A percentile compares a stretch with the other conserved stretches of the same genome.
Evolutionary conservation across 331 rosid genomes (phyloP).

Genomic region (Pyracantha coccinea): DNA sequence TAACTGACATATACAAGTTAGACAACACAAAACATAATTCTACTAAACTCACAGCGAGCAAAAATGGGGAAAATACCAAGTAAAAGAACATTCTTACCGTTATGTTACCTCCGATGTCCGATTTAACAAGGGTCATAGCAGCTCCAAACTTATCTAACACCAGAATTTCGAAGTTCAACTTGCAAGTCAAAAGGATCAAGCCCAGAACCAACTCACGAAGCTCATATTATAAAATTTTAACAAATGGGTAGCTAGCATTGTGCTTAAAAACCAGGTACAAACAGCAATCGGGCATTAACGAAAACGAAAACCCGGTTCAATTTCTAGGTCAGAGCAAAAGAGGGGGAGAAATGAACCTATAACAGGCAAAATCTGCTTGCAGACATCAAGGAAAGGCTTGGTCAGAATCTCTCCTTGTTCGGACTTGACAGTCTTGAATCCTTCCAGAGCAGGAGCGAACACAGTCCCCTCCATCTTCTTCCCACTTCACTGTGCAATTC

Average conservation of each 20-base stretch:
- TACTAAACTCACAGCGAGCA: background rate
- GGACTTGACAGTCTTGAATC: constrained; percentile 57
- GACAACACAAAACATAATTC: background rate
- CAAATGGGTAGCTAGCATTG: background rate
- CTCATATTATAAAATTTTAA: background rate
- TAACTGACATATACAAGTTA: background rate
- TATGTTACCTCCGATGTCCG: constrained; percentile 64
- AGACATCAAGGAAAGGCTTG: constrained; percentile 84
- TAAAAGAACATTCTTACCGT: constrained; percentile 33
- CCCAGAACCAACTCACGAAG: background rate
- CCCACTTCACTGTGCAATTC: constrained; percentile 28
- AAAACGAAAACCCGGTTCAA: background rate
- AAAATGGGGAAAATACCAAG: background rate
- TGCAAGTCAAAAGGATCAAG: background rate
- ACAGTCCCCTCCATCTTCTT: constrained; percentile 63
- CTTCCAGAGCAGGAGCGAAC: constrained; percentile 72
- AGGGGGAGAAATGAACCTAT: constrained; percentile 40
- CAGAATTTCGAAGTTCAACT: background rate
- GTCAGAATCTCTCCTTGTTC: constrained; percentile 68
- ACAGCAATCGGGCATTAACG: background rate
- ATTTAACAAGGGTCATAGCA: constrained; percentile 72
- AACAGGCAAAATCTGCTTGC: constrained; percentile 82
- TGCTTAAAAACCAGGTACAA: background rate
- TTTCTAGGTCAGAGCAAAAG: background rate
- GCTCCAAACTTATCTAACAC: constrained; percentile 90